Conservation (phyloP, 345 rosid species). For the Theobroma cacao region DNA sequence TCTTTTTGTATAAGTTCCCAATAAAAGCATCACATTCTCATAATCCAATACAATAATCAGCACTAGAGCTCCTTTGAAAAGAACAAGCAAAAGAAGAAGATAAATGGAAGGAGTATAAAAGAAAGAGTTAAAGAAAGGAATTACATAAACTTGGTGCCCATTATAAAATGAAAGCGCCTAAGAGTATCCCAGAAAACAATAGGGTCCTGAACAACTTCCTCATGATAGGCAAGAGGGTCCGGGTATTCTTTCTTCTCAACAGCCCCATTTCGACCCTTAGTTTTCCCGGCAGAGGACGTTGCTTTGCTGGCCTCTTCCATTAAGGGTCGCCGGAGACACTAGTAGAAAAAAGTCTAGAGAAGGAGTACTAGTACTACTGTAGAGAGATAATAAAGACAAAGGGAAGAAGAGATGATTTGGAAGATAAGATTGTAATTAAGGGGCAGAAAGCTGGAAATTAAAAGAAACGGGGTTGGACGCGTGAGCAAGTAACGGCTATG, state of each 20-base stretch:
- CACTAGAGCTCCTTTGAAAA: neutral
- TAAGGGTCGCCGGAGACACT: constrained; percentile 18
- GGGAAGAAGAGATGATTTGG: constrained; percentile 24
- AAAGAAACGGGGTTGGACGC: constrained; percentile 31
- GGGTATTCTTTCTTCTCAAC: constrained; percentile 52
- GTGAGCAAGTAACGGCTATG: constrained; percentile 60
- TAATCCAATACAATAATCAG: neutral
- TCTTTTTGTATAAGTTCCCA: neutral
- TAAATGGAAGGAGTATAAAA: neutral
- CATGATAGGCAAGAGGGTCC: constrained; percentile 58
- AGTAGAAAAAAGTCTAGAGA: neutral
- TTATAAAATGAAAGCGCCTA: constrained; percentile 70
- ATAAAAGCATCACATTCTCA: neutral
- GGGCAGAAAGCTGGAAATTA: constrained; percentile 25
- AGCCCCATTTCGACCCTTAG: constrained; percentile 15
- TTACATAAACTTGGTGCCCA: constrained; percentile 88
- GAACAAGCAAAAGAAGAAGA: neutral
- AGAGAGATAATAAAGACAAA: constrained; percentile 24
- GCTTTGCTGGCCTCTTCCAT: neutral
- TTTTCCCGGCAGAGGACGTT: constrained; percentile 48
- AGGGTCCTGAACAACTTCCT: constrained; percentile 44
- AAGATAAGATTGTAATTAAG: constrained; percentile 47
- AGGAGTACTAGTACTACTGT: neutral
- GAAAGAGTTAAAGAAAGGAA: constrained; percentile 2
- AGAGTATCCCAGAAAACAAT: constrained; percentile 83